Percentiles rank a stretch among this genome's conserved stretches.
phyloP scores from a whole-genome alignment of 805 yeast genomes.

The Lachancea waltii region DNA sequence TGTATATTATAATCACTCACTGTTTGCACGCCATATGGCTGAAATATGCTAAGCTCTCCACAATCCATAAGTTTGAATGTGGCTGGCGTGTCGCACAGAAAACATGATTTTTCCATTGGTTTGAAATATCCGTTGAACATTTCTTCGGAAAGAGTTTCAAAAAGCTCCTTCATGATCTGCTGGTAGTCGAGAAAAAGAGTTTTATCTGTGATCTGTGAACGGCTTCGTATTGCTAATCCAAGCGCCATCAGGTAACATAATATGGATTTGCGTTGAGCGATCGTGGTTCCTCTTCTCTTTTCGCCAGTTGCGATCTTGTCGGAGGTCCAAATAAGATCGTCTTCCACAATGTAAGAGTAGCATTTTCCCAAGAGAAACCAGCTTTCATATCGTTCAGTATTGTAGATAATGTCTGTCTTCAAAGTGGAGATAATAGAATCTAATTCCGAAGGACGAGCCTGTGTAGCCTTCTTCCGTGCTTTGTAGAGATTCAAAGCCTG shows the following conservation, averaged over 20 bases:
- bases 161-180: constrained; percentile 13
- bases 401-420: constrained; percentile 58
- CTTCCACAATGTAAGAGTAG: constrained; percentile 73
- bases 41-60: constrained; percentile 15
- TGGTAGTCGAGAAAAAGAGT: constrained; percentile 13
- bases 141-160: constrained; percentile 24
- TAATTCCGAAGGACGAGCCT: constrained; percentile 75
- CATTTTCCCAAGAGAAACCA: constrained; percentile 85
- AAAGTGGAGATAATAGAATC: constrained; percentile 65
- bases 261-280: constrained; percentile 60
- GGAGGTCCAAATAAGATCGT: constrained; percentile 87
- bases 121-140: constrained; percentile 47
- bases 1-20: constrained; percentile 28
- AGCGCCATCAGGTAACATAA: constrained; percentile 72
- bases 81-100: constrained; percentile 28
- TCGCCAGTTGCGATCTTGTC: constrained; percentile 66
- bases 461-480: constrained; percentile 66
- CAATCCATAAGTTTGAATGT: constrained; percentile 15
- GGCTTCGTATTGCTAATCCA: constrained; percentile 30
- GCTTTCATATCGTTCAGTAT: constrained; percentile 65
- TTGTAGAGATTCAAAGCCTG: constrained; percentile 34
- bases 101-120: constrained; percentile 62
- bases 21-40: constrained; percentile 8
- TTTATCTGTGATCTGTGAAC: constrained; percentile 6
- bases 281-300: constrained; percentile 53